These are phyloP conservation scores for Torulaspora globosa DNA, from an alignment of 1,139 yeast species.

Conservation along the genomic window DNA sequence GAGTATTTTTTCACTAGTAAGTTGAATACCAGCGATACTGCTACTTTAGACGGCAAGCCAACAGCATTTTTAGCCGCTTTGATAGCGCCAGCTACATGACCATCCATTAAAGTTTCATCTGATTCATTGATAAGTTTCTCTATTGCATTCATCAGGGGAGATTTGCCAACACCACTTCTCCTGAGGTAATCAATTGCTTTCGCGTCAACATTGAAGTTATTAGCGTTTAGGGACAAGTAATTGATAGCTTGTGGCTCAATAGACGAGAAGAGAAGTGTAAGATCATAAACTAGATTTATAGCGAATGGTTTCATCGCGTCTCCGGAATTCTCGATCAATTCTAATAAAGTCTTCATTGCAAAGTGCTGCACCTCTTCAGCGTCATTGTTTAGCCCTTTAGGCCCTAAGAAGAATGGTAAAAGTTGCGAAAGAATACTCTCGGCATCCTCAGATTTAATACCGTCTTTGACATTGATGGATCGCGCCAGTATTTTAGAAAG, in stretches of 20 bases:
- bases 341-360: conserved; percentile 68
- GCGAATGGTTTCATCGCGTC: conserved; percentile 61
- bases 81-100: conserved; percentile 48
- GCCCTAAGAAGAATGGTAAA: conserved; percentile 76
- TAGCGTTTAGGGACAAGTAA: conserved; percentile 82
- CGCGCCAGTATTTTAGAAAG: conserved; percentile 62
- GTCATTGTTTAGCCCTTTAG: conserved; percentile 74
- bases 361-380: conserved; percentile 80
- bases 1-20: conserved; percentile 57
- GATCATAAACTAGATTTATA: conserved; percentile 63
- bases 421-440: conserved; percentile 53
- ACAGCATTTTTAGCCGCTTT: conserved; percentile 58
- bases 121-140: conserved; percentile 62
- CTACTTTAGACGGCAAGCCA: conserved; percentile 88
- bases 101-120: conserved; percentile 51
- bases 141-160: conserved; percentile 87
- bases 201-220: conserved; percentile 70
- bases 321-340: conserved; percentile 62
- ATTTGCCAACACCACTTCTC: conserved; percentile 64
- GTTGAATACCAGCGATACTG: conserved; percentile 74
- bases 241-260: conserved; percentile 89
- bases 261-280: conserved; percentile 72
- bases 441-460: conserved; percentile 45
- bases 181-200: conserved; percentile 76
- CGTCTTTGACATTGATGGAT: conserved; percentile 40